These are phyloP conservation scores for Chlorella sp. DNA, from an alignment of 139 green algal genomes.

Conservation along the genomic window DNA sequence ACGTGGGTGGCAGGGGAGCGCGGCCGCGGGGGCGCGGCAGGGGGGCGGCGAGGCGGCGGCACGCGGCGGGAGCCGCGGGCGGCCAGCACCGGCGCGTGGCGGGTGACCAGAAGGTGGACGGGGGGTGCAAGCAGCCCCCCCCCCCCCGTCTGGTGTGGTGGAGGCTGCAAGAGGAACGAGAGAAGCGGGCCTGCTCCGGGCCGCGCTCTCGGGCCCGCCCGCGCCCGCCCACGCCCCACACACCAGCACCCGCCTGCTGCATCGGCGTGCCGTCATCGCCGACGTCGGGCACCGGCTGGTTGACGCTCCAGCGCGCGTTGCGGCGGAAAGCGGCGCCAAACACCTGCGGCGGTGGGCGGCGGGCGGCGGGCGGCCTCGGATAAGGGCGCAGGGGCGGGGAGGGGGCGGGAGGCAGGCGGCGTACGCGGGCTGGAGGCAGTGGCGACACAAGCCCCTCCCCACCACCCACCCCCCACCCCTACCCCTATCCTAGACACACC, in stretches of 20 bases:
- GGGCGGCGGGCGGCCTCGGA: neutral
- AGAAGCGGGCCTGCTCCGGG: too few species aligned
- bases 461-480: neutral
- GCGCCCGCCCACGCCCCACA: too few species aligned
- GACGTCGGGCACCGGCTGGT: conserved; percentile 74
- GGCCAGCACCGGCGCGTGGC: neutral
- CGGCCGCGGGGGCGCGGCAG: too few species aligned
- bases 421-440: too few species aligned
- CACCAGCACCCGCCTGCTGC: conserved; percentile 17
- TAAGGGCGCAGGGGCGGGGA: too few species aligned
- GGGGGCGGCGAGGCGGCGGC: neutral
- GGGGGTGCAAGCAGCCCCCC: too few species aligned
- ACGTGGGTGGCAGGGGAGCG: neutral
- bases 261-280: conserved; percentile 62
- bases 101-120: too few species aligned
- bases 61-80: neutral
- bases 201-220: too few species aligned
- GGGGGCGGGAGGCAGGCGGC: too few species aligned
- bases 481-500: too few species aligned
- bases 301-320: conserved; percentile 81
- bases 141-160: too few species aligned
- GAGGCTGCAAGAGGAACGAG: too few species aligned
- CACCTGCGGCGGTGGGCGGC: conserved; percentile 52
- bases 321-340: conserved; percentile 92
- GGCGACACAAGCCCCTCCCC: neutral